Base-by-base conservation (phyloP, 2,329 filamentous ascomycete species). In the Aspergillus eucalypticola region DNA sequence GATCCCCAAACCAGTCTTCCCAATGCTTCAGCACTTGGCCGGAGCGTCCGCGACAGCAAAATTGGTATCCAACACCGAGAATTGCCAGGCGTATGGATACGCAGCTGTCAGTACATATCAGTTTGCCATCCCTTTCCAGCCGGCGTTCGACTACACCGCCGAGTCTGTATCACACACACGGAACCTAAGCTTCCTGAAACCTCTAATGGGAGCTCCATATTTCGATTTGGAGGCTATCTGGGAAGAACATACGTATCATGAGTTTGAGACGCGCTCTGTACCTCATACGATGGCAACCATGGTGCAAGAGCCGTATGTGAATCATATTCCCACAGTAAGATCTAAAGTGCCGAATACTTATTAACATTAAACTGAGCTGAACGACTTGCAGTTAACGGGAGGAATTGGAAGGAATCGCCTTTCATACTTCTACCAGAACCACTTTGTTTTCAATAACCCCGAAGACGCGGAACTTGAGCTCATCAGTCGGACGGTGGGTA, bases 281-380 rank as follows among this genome's bases (percentile, higher is more conserved):
- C 84, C 84, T 62, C 82, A 85, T 62, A 92, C 89, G 0, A 92
- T 92, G 89, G 80, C 79, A 21, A 91, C 89, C 0, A 91, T 92
- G 89, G 88, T 91, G 2, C 81, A 86, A 50, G 85, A 90, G 70
- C 89, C 89, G 2, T 91, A 91, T 69, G 89, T 92, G 0, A 91
- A 91, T 70, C 88, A 91, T 68, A 81, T 91, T 1, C 87, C 88
- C 0, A 90, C 88, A 3, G 27, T 29, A 29, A 4, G 27, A 29
- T 29, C 27, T 8, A 29, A 29, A 8, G 4, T 29, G 27, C 27
- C 8, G 8, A 29, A 8, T 1, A 11, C 1, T 29, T 29, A 0
- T 29, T 29, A 29, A 8, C 3, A 29, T 2, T 1, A 8, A 4
- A 29, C 27, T 29, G 27, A 29, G 27, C 8, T 3, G 8, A 29